Evolutionary conservation across 331 rosid genomes (phyloP), one percentile per base, ranked within the genome.

Genomic region (Pyrus hybrid): DNA sequence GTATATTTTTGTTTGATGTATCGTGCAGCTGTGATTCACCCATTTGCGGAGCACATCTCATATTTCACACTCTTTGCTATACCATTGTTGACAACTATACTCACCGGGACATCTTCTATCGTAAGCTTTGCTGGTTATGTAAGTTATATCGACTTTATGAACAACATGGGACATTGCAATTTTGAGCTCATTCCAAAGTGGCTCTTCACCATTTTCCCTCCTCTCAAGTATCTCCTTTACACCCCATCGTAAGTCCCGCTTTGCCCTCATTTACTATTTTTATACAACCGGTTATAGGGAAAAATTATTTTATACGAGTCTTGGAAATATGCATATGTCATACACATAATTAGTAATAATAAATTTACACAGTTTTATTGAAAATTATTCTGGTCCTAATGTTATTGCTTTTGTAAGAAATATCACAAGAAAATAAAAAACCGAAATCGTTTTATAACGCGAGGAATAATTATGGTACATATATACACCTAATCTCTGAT

Each of bases 151-250:
- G 97, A 94, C 26, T 87, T 94, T 78, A 91, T 94, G 97, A 94
- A 94, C 88, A 94, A 94, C 57, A 13, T 94, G 93, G 97, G 98
- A 13, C 98, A 91, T 58, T 94, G 97, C 84, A 37, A 37, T 37
- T 9, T 37, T 37, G 43, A 37, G 43, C 13, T 37, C 43, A 37
- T 37, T 37, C 97, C 96, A 18, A 80, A 68, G 20, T 12, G 77
- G 35, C 49, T 90, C 47, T 87, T 90, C 88, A 75, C 88, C 64
- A 13, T 79, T 51, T 80, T 88, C 26, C 97, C 97, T 10, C 87
- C 87, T 58, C 79, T 93, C 7, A 91, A 93, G 85, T 88, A 80
- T 62, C 30, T 85, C 37, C 80, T 88, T 28, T 91, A 93, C 47
- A 91, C 95, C 0, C 92, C 97, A 8, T 83, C 96, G 98, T 91